Evolutionary conservation across 2,329 filamentous ascomycete genomes (phyloP), one percentile per base, ranked within the genome.

Genomic region (Microdochium paspali): DNA sequence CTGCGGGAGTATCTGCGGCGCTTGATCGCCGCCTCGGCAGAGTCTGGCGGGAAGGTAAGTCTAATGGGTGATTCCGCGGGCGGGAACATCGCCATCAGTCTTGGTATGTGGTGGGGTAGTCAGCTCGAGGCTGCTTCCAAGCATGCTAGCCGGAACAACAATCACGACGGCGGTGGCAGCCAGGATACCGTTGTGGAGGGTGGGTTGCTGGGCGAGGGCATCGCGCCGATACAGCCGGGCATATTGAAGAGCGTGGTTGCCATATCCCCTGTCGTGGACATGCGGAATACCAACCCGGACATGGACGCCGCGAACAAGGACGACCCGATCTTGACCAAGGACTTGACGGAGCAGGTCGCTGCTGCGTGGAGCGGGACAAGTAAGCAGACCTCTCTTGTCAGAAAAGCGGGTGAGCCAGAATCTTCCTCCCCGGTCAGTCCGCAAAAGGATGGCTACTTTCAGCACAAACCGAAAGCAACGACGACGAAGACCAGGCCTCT

Each of bases 11-110:
- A 75, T 10, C 76, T 79, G 50, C 58, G 60, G 0, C 55, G 56
- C 0, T 49, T 77, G 0, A 21, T 40, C 35, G 12, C 35, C 9
- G 35, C 35, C 18, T 6, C 35, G 10, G 35, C 35, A 21, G 35
- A 3, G 31, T 5, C 10, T 15, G 59, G 0, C 60, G 60, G 2
- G 70, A 78, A 47, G 63, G 57, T 1, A 0, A 66, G 73, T 1
- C 62, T 80, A 1, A 70, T 68, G 0, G 78, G 78, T 1, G 78
- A 81, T 47, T 77, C 73, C 0, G 72, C 76, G 0, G 77, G 78
- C 0, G 77, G 69, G 0, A 81, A 80, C 49, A 63, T 80, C 3
- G 66, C 70, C 0, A 59, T 79, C 0, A 56, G 57, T 10, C 49
- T 62, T 0, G 59, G 56, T 0, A 46, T 53, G 58, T 56, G 54